These are phyloP conservation scores for Penicillium freii DNA, from an alignment of 2,329 filamentous ascomycete genomes.

Conservation along the genomic window DNA sequence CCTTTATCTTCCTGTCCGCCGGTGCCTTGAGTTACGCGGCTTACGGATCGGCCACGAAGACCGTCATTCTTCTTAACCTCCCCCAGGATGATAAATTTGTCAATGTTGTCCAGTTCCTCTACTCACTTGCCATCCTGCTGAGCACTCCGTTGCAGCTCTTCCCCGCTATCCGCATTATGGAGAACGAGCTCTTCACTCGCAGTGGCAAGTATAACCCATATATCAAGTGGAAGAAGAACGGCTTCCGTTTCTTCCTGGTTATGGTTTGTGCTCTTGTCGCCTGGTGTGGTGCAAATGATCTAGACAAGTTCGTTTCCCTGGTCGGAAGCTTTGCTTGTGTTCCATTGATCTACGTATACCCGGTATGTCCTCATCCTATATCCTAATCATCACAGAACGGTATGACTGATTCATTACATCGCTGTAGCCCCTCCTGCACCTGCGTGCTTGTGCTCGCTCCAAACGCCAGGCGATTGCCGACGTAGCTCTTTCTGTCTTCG, in stretches of 20 bases:
- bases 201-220: slow-evolving; percentile 97
- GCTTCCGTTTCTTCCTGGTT: slow-evolving; percentile 91
- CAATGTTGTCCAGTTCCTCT: slow-evolving; percentile 93
- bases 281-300: slow-evolving; percentile 85
- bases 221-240: slow-evolving; percentile 99
- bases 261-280: slow-evolving; percentile 81
- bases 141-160: slow-evolving; percentile 96
- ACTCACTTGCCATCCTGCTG: slow-evolving; percentile 94
- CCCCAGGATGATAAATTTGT: slow-evolving; percentile 94
- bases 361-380: slow-evolving; percentile 61
- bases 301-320: slow-evolving; percentile 96
- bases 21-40: slow-evolving; percentile 94
- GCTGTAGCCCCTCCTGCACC: slow-evolving; percentile 79
- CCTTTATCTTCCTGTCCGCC: slow-evolving; percentile 83
- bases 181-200: slow-evolving; percentile 88
- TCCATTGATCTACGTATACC: slow-evolving; percentile 94
- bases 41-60: slow-evolving; percentile 92
- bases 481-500: slow-evolving; percentile 74
- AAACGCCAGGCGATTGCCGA: slow-evolving; percentile 68
- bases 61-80: slow-evolving; percentile 91
- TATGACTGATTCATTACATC: not conserved
- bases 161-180: slow-evolving; percentile 93
- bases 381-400: not conserved
- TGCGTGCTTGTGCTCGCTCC: slow-evolving; percentile 71
- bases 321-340: slow-evolving; percentile 98